Conservation (phyloP, 179 eudicot genomes). For the Spinacia oleracea region DNA sequence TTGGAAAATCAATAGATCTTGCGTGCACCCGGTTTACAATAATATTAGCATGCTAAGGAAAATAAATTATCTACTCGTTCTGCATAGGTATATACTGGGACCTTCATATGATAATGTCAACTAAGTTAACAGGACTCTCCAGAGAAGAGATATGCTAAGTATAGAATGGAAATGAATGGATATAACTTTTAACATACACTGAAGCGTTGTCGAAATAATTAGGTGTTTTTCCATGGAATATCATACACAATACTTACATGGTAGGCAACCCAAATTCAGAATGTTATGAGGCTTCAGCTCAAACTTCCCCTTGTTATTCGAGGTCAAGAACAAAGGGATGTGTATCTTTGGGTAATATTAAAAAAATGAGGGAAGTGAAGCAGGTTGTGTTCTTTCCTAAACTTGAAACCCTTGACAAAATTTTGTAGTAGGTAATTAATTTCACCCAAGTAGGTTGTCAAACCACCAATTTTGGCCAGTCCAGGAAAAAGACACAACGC, state of each 20-base stretch:
- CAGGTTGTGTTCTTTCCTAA: background rate
- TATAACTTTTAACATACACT: background rate
- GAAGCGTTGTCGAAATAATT: background rate
- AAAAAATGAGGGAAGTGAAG: background rate
- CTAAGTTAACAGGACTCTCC: background rate
- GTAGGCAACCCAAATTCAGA: background rate
- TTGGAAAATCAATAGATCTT: too few species aligned
- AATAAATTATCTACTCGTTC: background rate
- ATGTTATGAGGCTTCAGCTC: background rate
- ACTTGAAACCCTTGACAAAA: background rate
- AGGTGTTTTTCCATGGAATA: background rate
- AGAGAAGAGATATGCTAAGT: background rate
- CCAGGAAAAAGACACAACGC: background rate
- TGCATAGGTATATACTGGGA: background rate
- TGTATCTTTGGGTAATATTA: background rate
- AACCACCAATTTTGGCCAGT: background rate
- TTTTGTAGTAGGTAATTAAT: background rate
- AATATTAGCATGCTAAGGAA: background rate
- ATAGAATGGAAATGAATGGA: background rate
- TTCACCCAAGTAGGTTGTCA: background rate
- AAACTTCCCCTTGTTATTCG: slow-evolving; percentile 22
- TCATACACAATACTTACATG: background rate
- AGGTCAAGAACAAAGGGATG: background rate
- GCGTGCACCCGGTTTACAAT: too few species aligned
- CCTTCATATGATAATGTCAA: background rate